Percentiles rank a stretch among this genome's conserved stretches.
Conservation (phyloP, 441 rosid species). For the Cnidoscolus chayamansa region DNA sequence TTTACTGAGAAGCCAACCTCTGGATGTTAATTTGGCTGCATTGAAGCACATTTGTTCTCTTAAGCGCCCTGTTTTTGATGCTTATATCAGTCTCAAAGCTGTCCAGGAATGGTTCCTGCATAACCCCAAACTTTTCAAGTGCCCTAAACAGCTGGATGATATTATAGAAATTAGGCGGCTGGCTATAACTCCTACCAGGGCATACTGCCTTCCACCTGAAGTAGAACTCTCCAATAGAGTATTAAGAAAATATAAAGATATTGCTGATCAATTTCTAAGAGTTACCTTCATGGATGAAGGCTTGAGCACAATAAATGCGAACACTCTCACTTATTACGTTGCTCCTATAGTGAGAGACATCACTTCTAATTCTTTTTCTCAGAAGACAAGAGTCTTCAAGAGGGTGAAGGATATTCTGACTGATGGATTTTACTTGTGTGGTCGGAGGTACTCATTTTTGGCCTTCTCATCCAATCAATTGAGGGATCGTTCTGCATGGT, state of each 20-base stretch:
- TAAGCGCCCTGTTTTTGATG: constrained; percentile 64
- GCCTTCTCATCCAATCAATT: constrained; percentile 94
- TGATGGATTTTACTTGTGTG: constrained; percentile 73
- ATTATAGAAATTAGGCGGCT: constrained; percentile 70
- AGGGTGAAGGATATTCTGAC: constrained; percentile 64
- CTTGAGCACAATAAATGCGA: constrained; percentile 62
- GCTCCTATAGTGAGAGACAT: constrained; percentile 72
- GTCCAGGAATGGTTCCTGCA: constrained; percentile 69
- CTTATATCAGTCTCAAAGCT: constrained; percentile 46
- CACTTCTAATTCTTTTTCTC: constrained; percentile 43
- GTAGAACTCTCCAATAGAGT: constrained; percentile 90
- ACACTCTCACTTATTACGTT: constrained; percentile 54
- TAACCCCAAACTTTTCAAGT: constrained; percentile 52
- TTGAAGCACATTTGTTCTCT: constrained; percentile 68
- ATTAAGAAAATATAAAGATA: constrained; percentile 60
- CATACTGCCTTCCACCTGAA: constrained; percentile 86
- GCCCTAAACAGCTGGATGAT: constrained; percentile 44
- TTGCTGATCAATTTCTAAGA: constrained; percentile 68
- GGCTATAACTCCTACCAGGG: constrained; percentile 81
- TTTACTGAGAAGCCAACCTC: constrained; percentile 52
- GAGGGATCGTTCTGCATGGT: constrained; percentile 93
- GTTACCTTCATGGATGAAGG: constrained; percentile 94
- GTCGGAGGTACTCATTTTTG: constrained; percentile 74
- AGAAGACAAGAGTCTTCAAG: constrained; percentile 64
- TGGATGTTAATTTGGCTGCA: constrained; percentile 68